Evolutionary conservation across 805 yeast genomes (phyloP).

Genomic region (Ogataea zsoltii): DNA sequence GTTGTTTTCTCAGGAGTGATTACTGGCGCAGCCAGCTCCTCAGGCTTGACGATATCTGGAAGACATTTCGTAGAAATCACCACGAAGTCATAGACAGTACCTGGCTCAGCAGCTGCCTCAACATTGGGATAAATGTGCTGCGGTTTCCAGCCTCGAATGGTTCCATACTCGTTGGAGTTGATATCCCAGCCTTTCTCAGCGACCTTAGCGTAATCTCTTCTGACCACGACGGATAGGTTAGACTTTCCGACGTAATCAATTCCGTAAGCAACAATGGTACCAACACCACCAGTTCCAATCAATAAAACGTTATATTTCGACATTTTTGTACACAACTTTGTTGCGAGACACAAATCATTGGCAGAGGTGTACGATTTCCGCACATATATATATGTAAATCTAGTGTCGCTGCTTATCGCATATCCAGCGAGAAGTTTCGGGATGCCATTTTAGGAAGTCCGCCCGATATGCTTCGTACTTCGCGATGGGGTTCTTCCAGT

Average conservation of each 20-base stretch:
- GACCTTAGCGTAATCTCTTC: slow-evolving; percentile 61
- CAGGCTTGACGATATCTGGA: slow-evolving; percentile 56
- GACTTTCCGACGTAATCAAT: slow-evolving; percentile 47
- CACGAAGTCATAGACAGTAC: slow-evolving; percentile 49
- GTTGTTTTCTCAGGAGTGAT: slow-evolving; percentile 47
- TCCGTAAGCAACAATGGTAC: slow-evolving; percentile 69
- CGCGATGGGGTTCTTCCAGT: neutral
- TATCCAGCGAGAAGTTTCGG: slow-evolving; percentile 1
- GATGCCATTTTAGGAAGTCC: neutral
- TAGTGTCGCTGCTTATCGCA: slow-evolving; percentile 26
- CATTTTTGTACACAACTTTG: slow-evolving; percentile 5
- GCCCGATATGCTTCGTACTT: too few species aligned
- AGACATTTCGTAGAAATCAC: slow-evolving; percentile 60
- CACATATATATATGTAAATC: neutral
- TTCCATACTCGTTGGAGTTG: slow-evolving; percentile 63
- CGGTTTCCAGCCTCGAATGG: slow-evolving; percentile 57
- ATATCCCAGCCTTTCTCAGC: slow-evolving; percentile 51
- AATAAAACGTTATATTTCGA: slow-evolving; percentile 11
- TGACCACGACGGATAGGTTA: slow-evolving; percentile 58
- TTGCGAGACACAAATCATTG: too few species aligned
- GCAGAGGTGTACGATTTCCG: too few species aligned
- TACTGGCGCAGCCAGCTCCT: slow-evolving; percentile 51
- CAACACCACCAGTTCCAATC: slow-evolving; percentile 85
- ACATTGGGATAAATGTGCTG: slow-evolving; percentile 32
- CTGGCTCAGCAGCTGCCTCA: slow-evolving; percentile 44